Percentiles rank a stretch among this genome's conserved stretches.
Evolutionary conservation across 2,329 filamentous ascomycete genomes (phyloP).

Genomic region (Gnomoniopsis sp.): DNA sequence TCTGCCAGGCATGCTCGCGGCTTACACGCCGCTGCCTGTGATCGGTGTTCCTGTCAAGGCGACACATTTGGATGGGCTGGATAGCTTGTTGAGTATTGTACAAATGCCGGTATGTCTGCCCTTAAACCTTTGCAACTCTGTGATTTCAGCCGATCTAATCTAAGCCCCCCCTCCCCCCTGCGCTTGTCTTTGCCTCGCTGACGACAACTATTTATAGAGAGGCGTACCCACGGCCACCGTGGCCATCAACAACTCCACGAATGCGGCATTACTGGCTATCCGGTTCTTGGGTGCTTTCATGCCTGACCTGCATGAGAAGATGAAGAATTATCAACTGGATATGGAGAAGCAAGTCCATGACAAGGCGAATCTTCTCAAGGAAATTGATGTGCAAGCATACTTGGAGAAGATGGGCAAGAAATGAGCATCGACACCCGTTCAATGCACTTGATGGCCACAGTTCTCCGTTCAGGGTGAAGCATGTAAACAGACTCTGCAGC

Average conservation of each 20-base stretch:
- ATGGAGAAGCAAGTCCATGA: constrained; percentile 62
- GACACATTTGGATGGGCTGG: constrained; percentile 67
- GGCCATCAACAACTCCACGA: constrained; percentile 76
- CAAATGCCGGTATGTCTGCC: constrained; percentile 64
- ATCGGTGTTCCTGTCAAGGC: constrained; percentile 77
- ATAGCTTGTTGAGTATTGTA: constrained; percentile 69
- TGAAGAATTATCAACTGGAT: constrained; percentile 59
- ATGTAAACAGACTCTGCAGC: no score
- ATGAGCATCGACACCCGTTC: constrained; percentile 14
- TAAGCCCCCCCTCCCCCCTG: constrained; percentile 31
- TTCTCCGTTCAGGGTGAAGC: no score
- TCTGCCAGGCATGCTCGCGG: constrained; percentile 71
- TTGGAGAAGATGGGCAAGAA: constrained; percentile 35
- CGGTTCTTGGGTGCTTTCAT: constrained; percentile 62
- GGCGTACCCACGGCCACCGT: constrained; percentile 73
- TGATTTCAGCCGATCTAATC: neutral
- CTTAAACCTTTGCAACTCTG: neutral
- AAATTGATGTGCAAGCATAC: constrained; percentile 56
- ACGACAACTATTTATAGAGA: constrained; percentile 37
- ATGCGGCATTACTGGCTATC: constrained; percentile 69
- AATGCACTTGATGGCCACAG: neutral
- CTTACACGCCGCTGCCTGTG: constrained; percentile 68
- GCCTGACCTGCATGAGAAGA: constrained; percentile 49
- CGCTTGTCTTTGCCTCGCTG: constrained; percentile 29
- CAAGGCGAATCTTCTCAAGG: constrained; percentile 57